Evolutionary conservation across 148 eudicot species (phyloP).

Genomic region (Heliamphora exappendiculata): DNA sequence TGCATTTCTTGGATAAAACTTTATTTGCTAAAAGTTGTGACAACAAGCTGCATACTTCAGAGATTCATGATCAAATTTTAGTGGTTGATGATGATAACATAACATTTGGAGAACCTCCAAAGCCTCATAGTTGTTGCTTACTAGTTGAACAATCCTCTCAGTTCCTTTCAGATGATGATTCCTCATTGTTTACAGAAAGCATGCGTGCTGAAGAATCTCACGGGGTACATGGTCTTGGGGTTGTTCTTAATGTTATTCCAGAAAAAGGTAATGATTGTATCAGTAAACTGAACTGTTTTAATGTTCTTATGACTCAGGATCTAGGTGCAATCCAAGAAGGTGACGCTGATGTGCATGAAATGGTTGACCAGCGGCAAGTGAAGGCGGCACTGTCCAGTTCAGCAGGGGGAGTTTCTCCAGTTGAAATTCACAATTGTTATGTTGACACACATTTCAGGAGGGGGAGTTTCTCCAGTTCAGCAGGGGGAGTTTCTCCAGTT

Average conservation of each 20-base stretch:
- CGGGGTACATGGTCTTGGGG: slow-evolving; percentile 12
- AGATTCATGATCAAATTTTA: neutral
- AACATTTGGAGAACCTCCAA: neutral
- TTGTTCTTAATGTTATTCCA: neutral
- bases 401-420: slow-evolving; percentile 1
- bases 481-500: slow-evolving; percentile 4
- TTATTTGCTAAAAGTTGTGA: slow-evolving; percentile 1
- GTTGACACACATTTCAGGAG: slow-evolving; percentile 4
- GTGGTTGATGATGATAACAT: slow-evolving; percentile 1
- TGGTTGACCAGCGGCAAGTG: slow-evolving; percentile 4
- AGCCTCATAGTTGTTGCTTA: neutral
- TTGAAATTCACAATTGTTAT: slow-evolving; percentile 4
- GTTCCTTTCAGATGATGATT: slow-evolving; percentile 7
- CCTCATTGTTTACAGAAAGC: slow-evolving; percentile 15
- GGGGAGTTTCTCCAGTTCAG: slow-evolving; percentile 3
- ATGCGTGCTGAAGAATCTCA: slow-evolving; percentile 5
- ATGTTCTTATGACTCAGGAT: slow-evolving; percentile 1
- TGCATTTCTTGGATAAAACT: neutral
- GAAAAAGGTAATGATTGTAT: neutral
- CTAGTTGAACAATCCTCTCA: slow-evolving; percentile 9
- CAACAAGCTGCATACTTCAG: neutral
- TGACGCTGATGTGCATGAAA: slow-evolving; percentile 9
- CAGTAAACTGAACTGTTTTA: slow-evolving; percentile 1
- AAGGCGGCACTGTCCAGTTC: slow-evolving; percentile 2
- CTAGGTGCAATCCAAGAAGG: slow-evolving; percentile 10